Evolutionary conservation across 306 rosid species (phyloP), one percentile per base, ranked within the genome.

Genomic region (Quercus parvula): DNA sequence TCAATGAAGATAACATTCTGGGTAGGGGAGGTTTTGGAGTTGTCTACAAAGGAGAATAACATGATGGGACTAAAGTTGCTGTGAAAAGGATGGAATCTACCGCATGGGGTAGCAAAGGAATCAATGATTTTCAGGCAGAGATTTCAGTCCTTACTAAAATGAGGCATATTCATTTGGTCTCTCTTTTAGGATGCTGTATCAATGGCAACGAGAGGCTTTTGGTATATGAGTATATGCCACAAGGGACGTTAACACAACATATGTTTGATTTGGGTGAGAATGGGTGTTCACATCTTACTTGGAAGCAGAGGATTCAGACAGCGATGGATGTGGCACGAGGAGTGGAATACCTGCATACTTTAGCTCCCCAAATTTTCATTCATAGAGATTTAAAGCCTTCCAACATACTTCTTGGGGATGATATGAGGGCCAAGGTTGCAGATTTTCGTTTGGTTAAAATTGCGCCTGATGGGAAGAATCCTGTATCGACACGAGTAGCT

Each of bases 1-100:
- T 94, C 81, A 87, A 89, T 1, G 91, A 89, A 77, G 90, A 84
- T 1, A 94, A 92, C 30, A 87, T 92, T 56, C 73, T 92, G 80
- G 98, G 98, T 4, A 89, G 97, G 74, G 98, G 98, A 67, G 94
- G 98, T 22, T 94, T 90, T 82, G 98, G 98, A 25, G 91, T 89
- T 63, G 98, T 94, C 77, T 94, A 92, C 71, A 89, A 86, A 75
- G 98, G 98, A 25, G 96, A 90, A 79, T 78, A 92, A 56, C 87
- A 83, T 22, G 97, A 90, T 76, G 97, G 97, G 57, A 92, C 94
- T 3, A 83, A 84, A 63, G 89, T 92, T 70, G 98, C 98, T 44
- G 97, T 94, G 74, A 94, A 94, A 79, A 86, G 93, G 81, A 94
- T 91, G 98, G 87, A 87, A 72, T 88, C 92, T 68, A 86, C 70